Percentiles rank a stretch among this genome's conserved stretches.
Conservation (phyloP, 805 yeast species). For the Lipomyces mesembrius region DNA sequence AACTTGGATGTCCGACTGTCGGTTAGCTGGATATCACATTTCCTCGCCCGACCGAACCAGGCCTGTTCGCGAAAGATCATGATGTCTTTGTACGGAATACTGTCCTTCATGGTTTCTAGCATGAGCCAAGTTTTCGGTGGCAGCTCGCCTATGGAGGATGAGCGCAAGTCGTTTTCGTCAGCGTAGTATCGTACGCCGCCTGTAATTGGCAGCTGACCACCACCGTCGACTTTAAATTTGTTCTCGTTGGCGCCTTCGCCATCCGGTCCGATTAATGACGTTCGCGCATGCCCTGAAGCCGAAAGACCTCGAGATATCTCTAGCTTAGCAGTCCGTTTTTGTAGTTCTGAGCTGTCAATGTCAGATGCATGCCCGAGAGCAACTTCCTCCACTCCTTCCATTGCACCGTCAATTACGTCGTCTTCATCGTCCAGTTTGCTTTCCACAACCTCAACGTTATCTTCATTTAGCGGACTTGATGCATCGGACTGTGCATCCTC, state of each 20-base stretch:
- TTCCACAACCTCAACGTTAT: neutral
- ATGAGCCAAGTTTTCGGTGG: slow-evolving; percentile 70
- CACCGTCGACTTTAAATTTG: slow-evolving; percentile 49
- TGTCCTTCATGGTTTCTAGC: slow-evolving; percentile 56
- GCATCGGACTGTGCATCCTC: neutral
- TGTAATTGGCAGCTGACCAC: slow-evolving; percentile 37
- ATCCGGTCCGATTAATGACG: slow-evolving; percentile 13
- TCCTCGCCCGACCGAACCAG: slow-evolving; percentile 70
- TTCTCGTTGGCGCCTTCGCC: slow-evolving; percentile 34
- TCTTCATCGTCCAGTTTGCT: slow-evolving; percentile 34
- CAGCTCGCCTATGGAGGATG: slow-evolving; percentile 26
- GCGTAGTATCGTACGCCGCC: slow-evolving; percentile 38
- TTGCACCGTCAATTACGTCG: neutral
- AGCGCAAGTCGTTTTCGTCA: slow-evolving; percentile 28
- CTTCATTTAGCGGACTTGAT: neutral
- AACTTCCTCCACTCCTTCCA: slow-evolving; percentile 6
- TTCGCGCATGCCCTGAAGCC: slow-evolving; percentile 2
- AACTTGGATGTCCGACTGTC: slow-evolving; percentile 83
- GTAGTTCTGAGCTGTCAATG: slow-evolving; percentile 8
- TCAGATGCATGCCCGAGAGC: neutral
- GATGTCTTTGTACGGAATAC: slow-evolving; percentile 55
- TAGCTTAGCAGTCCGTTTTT: slow-evolving; percentile 6
- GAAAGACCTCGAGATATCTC: slow-evolving; percentile 3
- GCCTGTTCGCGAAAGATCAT: slow-evolving; percentile 68
- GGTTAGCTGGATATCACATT: slow-evolving; percentile 57